These are phyloP conservation scores for Mycena maculata DNA, from an alignment of 768 basidiomycete genomes.

Conservation along the genomic window DNA sequence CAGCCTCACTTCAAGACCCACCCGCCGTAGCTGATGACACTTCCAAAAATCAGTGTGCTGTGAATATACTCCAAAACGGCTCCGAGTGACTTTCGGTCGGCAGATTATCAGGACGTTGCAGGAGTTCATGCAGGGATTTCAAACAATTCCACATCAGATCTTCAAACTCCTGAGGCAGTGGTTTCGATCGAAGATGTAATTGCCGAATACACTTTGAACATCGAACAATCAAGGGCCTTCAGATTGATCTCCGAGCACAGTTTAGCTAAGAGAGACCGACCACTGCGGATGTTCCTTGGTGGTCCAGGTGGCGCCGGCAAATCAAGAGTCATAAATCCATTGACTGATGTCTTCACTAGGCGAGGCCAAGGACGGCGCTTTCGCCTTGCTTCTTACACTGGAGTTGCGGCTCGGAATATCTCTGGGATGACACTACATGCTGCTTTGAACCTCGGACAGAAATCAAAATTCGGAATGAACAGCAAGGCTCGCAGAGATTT, in stretches of 20 bases:
- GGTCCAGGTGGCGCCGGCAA: too few relatives aligned
- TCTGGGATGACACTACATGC: constrained; percentile 55
- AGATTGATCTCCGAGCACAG: not conserved
- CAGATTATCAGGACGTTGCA: too few relatives aligned
- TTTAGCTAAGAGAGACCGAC: constrained; percentile 36
- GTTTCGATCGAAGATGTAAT: constrained; percentile 22
- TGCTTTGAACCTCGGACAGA: constrained; percentile 35
- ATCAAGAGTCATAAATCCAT: too few relatives aligned
- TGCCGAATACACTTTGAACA: constrained; percentile 23
- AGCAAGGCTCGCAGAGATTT: constrained; percentile 28
- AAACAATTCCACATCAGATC: too few relatives aligned
- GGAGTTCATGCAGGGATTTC: too few relatives aligned
- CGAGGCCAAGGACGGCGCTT: too few relatives aligned
- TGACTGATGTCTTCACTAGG: too few relatives aligned
- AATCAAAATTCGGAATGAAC: constrained; percentile 12
- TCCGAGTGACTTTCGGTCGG: not conserved
- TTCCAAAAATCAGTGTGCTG: not conserved
- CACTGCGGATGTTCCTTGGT: too few relatives aligned
- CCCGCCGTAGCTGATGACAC: not conserved
- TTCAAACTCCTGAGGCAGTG: not conserved
- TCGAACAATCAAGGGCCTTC: constrained; percentile 29
- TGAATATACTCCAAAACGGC: not conserved
- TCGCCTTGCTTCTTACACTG: constrained; percentile 46
- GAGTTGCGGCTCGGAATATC: constrained; percentile 53
- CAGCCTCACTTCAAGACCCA: not conserved